Evolutionary conservation across 345 rosid genomes (phyloP), one percentile per base, ranked within the genome.

Genomic region (Murraya koenigii): DNA sequence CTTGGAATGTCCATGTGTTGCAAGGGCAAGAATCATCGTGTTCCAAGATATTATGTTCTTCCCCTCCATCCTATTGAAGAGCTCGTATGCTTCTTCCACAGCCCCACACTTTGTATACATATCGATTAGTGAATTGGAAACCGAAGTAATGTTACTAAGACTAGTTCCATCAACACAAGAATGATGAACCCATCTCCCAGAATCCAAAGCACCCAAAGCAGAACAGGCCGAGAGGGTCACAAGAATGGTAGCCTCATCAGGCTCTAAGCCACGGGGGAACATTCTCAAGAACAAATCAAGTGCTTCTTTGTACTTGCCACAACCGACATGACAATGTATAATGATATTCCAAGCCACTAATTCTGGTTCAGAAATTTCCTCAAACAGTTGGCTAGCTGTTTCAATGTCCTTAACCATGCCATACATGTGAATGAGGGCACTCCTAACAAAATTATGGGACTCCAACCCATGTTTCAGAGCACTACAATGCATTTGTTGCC

Each of bases 71-170:
- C 54, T 77, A 6, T 69, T 35, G 23, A 89, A 89, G 15, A 68
- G 64, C 39, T 73, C 77, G 3, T 23, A 74, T 23, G 92, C 90
- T 59, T 83, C 85, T 47, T 78, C 82, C 14, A 84, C 74, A 0
- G 84, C 81, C 36, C 92, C 90, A 61, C 88, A 82, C 78, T 87
- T 87, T 0, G 89, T 86, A 69, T 89, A 80, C 92, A 89, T 87
- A 77, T 85, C 79, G 14, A 87, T 71, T 28, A 87, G 73, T 7
- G 90, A 71, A 83, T 87, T 84, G 9, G 19, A 55, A 55, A 88
- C 80, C 13, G 76, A 44, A 25, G 75, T 22, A n/a, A 68, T 9
- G 11, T 74, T 32, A 22, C 66, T 55, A 54, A 78, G 59, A 55
- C 38, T 32, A 56, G 67, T 63, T 63, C 47, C 33, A 30, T 36